Percentiles rank a stretch among this genome's conserved stretches.
These are phyloP conservation scores for Elongisporangium undulatum DNA, from an alignment of 352 stramenopile genomes.

Conservation along the genomic window DNA sequence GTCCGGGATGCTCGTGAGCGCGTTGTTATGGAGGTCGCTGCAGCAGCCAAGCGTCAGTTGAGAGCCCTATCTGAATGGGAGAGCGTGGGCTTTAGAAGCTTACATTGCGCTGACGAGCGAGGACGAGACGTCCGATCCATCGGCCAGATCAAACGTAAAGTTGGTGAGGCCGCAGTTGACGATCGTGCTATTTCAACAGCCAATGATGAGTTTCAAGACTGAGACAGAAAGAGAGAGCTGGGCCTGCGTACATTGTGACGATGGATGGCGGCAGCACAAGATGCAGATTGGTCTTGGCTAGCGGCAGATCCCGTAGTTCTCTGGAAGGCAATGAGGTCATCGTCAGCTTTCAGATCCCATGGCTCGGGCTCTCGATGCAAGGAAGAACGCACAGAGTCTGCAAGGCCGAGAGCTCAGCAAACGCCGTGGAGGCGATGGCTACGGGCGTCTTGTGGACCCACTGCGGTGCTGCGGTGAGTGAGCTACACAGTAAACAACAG, in stretches of 20 bases:
- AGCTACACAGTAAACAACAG: slow-evolving; percentile 3
- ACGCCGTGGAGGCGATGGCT: slow-evolving; percentile 27
- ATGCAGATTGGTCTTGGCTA: slow-evolving; percentile 25
- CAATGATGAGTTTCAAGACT: background rate
- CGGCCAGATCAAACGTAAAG: slow-evolving; percentile 36
- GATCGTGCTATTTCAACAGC: slow-evolving; percentile 21
- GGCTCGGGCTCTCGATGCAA: background rate
- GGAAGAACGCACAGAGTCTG: slow-evolving; percentile 32
- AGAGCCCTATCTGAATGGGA: background rate
- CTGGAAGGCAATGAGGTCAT: slow-evolving; percentile 13
- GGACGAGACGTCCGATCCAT: slow-evolving; percentile 14
- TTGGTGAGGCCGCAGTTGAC: slow-evolving; percentile 31
- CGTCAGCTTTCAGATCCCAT: slow-evolving; percentile 5
- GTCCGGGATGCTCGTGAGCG: slow-evolving; percentile 18
- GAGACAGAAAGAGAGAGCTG: background rate
- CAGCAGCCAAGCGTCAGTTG: background rate
- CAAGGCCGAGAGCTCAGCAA: slow-evolving; percentile 29
- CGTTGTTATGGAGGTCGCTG: slow-evolving; percentile 47
- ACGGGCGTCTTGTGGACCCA: slow-evolving; percentile 32
- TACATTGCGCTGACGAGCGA: slow-evolving; percentile 24
- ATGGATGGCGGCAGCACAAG: slow-evolving; percentile 41
- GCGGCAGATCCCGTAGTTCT: slow-evolving; percentile 32
- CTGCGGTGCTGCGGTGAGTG: slow-evolving; percentile 23
- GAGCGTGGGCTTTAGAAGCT: background rate
- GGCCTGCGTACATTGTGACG: slow-evolving; percentile 30